Base-by-base conservation (phyloP, 192 early-diverging fungal species). In the Nowakowskiella sp. region DNA sequence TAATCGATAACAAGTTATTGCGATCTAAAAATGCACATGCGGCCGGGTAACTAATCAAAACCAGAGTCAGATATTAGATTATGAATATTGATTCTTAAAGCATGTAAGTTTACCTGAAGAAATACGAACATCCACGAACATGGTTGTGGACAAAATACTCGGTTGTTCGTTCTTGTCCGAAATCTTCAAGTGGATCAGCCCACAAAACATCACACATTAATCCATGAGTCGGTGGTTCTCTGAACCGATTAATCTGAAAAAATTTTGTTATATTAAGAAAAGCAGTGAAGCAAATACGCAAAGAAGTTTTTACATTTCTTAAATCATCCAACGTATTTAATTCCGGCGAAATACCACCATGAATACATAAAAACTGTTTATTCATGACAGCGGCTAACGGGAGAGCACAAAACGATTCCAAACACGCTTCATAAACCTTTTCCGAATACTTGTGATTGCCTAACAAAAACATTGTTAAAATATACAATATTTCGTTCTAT, bases 121-220 rank as follows among this genome's bases (percentile, higher is more conserved):
- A 93, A 66, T 92, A 97, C 0, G 92, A 95, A 57, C 93, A 96
- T 2, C 93, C 93, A 42, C 93, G 80, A 26, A 91, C 89, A 42
- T 86, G 83, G 64, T 97, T 97, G 71, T 94, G 92, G 44, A 86
- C 65, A 68, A 91, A 97, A 29, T 81, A 83, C 57, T 91, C 88
- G 49, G 84, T 88, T 25, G 80, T 86, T 60, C 87, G 85, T 61
- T 96, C 93, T 46, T 89, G 86, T n/a, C 90, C 93, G 81, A 94
- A 92, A 64, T 96, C 91, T 67, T 94, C 91, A 39, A 92, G 69
- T 27, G 93, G 93, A 74, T 97, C 93, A 3, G 92, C 85, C 90
- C 90, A 93, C 42, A 96, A 66, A 6, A 93, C 71, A 72, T 96
- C 93, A 70, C 92, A 94, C 87, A 96, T 90, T 47, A 93, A 58